Percentiles rank a stretch among this genome's conserved stretches.
Conservation (phyloP, 192 early-diverging fungal genomes). For the Pilobolus umbonatus region DNA sequence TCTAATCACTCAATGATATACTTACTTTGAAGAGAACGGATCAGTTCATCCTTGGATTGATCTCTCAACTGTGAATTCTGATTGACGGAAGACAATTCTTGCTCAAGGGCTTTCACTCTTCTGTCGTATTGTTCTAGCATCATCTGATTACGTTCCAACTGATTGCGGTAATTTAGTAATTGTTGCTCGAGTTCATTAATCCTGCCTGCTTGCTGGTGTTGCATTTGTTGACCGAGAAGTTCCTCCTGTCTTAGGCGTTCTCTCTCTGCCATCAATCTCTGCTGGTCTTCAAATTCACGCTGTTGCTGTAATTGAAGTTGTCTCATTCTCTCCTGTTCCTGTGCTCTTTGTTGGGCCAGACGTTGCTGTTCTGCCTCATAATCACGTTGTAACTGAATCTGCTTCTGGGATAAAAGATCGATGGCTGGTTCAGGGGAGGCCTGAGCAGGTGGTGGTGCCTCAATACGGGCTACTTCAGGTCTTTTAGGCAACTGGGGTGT, state of each 20-base stretch:
- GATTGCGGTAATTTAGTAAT: constrained; percentile 68
- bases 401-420: constrained; percentile 60
- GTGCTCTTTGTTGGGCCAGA: constrained; percentile 51
- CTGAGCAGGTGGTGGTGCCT: constrained; percentile 40
- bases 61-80: constrained; percentile 67
- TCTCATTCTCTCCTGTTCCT: constrained; percentile 58
- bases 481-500: constrained; percentile 60
- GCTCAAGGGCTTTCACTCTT: constrained; percentile 79
- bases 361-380: constrained; percentile 64
- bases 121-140: constrained; percentile 82
- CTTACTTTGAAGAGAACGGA: constrained; percentile 76
- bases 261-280: constrained; percentile 65
- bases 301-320: constrained; percentile 66
- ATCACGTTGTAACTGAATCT: constrained; percentile 57
- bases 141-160: constrained; percentile 80
- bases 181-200: constrained; percentile 78
- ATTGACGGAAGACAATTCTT: constrained; percentile 73
- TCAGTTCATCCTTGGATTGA: constrained; percentile 78
- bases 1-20: neutral
- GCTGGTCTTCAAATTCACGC: constrained; percentile 71
- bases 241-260: constrained; percentile 72
- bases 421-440: constrained; percentile 51
- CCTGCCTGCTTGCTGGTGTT: constrained; percentile 72
- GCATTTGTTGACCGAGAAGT: constrained; percentile 75
- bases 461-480: constrained; percentile 21